These are phyloP conservation scores for Clitopilus passeckerianus DNA, from an alignment of 768 basidiomycete genomes.

Conservation along the genomic window DNA sequence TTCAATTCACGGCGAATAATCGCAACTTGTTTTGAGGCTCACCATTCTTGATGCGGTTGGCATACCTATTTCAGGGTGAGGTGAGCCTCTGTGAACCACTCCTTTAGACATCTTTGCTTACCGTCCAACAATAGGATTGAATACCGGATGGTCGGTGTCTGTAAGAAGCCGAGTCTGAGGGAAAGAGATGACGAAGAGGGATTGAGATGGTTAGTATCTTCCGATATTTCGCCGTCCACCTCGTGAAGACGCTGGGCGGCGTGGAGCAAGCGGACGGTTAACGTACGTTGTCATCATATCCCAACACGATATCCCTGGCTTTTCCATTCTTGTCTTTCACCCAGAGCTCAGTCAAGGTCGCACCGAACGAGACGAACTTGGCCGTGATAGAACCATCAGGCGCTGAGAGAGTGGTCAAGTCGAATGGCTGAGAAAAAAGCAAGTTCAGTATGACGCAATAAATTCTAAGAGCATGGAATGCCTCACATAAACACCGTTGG, in stretches of 20 bases:
- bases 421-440: neutral
- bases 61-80: constrained; percentile 27
- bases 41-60: constrained; percentile 46
- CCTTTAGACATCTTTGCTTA: constrained; percentile 3
- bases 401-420: neutral
- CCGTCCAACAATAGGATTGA: constrained; percentile 30
- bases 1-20: neutral
- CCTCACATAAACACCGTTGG: neutral
- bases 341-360: neutral
- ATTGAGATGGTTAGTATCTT: neutral
- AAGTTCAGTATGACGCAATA: neutral
- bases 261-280: neutral
- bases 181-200: neutral
- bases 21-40: neutral
- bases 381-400: neutral
- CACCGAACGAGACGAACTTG: constrained; percentile 1
- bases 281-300: constrained; percentile 5
- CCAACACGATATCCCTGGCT: neutral
- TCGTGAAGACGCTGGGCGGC: too few relatives aligned
- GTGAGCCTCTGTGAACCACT: neutral
- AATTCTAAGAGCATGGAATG: neutral
- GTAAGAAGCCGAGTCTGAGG: constrained; percentile 28
- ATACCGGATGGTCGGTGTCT: constrained; percentile 37
- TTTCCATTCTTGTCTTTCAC: neutral
- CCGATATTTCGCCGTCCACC: neutral